phyloP scores from a whole-genome alignment of 768 basidiomycete genomes.

The Kockovaella imperatae region DNA sequence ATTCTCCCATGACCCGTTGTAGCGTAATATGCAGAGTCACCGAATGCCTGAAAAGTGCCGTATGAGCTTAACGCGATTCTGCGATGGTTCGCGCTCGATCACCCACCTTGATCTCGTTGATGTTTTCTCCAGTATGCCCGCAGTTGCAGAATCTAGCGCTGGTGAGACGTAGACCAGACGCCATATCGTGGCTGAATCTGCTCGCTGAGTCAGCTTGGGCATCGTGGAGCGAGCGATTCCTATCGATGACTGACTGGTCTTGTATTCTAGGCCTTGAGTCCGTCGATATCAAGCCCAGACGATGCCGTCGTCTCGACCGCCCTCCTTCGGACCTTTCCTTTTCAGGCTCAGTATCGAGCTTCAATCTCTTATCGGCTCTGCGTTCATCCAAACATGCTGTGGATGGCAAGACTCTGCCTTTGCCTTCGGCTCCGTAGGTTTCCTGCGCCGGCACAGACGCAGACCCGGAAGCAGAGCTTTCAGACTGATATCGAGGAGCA shows the following conservation, averaged over 20 bases:
- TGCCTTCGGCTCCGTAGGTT: too few species aligned
- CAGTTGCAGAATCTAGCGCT: not conserved
- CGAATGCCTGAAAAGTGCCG: slow-evolving; percentile 9
- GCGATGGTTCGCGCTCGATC: too few species aligned
- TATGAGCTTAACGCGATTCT: too few species aligned
- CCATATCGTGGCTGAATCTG: too few species aligned
- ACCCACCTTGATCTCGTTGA: slow-evolving; percentile 15
- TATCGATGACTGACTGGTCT: too few species aligned
- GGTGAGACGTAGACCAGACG: too few species aligned
- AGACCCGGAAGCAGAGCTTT: too few species aligned
- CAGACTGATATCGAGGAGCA: too few species aligned
- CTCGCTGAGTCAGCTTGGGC: not conserved
- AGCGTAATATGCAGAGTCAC: slow-evolving; percentile 16
- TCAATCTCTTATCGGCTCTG: not conserved
- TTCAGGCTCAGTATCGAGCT: not conserved
- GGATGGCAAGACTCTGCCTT: not conserved
- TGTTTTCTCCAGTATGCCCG: slow-evolving; percentile 17
- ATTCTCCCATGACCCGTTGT: slow-evolving; percentile 31
- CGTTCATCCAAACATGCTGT: not conserved
- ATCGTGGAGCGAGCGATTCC: too few species aligned
- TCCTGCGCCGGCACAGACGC: too few species aligned
- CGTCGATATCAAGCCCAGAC: too few species aligned
- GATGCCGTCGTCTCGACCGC: not conserved
- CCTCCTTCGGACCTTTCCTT: not conserved
- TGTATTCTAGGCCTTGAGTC: too few species aligned